Base-by-base conservation (phyloP, 805 yeast species). In the Huiozyma sinensis region DNA sequence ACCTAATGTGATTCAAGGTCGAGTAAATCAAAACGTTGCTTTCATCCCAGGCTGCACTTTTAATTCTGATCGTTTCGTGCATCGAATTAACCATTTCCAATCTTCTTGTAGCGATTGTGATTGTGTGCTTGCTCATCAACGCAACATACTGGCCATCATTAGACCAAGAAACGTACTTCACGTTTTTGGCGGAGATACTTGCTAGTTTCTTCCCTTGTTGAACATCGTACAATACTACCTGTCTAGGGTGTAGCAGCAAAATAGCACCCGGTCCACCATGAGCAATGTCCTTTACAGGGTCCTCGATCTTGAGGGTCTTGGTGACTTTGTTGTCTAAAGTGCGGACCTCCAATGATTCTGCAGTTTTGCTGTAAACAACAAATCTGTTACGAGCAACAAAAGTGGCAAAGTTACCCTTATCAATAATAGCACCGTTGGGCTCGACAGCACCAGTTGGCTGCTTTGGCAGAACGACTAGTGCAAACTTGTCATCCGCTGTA, bases 21-120 rank as follows among this genome's bases (percentile, higher is more conserved):
- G 97, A 83, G 67, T 90, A 92, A 52, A 92, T 73, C 62, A 92
- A 74, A 31, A 94, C 95, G 43, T 90, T 90, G 40, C 84, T 71
- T 54, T 88, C 96, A 64, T 92, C 97, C 97, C 97, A 92, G 13
- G 95, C 86, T 39, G 96, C 97, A 68, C 94, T 81, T 70, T 92
- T 92, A 58, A 92, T 87, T 63, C 98, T 75, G 54, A 92, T 92
- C 4, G 97, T 90, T 70, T 92, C 99, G 62, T 88, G 97, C 77
- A 88, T 75, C 1, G 95, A 79, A 43, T 90, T 79, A 36, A 88
- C 71, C 45, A 79, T 67, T 60, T 86, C 88, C 54, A 90, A 73
- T 50, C 77, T 81, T 62, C 80, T 82, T 55, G 78, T 80, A 29
- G 89, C 95, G 55, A 92, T 79, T 10, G 95, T 83, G 55, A 92